Conservation (phyloP, 352 stramenopile species). For the Blastocystis sp. region DNA sequence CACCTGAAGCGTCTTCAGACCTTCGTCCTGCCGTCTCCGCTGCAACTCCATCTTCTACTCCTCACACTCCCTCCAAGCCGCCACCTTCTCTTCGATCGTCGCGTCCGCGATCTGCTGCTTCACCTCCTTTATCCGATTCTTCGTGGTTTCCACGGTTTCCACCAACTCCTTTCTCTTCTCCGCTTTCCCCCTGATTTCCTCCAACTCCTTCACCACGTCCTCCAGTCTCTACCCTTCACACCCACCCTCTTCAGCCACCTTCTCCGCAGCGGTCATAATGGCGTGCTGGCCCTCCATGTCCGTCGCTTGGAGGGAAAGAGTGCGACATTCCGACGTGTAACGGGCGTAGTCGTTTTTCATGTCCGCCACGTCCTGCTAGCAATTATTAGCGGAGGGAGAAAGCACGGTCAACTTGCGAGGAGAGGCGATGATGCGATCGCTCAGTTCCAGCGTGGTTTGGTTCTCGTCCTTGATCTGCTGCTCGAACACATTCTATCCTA, state of each 20-base stretch:
- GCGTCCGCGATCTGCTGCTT: conserved; percentile 9
- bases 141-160: conserved; percentile 3
- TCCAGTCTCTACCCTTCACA: conserved; percentile 16
- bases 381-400: not conserved
- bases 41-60: conserved; percentile 56
- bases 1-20: conserved; percentile 1
- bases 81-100: conserved; percentile 53
- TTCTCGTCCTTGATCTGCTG: conserved; percentile 61
- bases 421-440: conserved; percentile 18
- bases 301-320: conserved; percentile 11
- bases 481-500: conserved; percentile 17
- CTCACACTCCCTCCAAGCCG: not conserved
- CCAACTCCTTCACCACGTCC: not conserved
- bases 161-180: conserved; percentile 3
- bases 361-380: conserved; percentile 42
- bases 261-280: not conserved
- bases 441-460: conserved; percentile 25
- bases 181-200: not conserved
- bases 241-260: not conserved
- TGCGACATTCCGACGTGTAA: conserved; percentile 41
- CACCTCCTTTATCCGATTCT: conserved; percentile 35
- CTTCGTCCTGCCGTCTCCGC: not conserved
- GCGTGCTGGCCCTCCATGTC: conserved; percentile 23
- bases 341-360: conserved; percentile 46
- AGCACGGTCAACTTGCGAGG: conserved; percentile 24